phyloP scores from a whole-genome alignment of 2,329 filamentous ascomycete species.

The Aspergillus caelatus region DNA sequence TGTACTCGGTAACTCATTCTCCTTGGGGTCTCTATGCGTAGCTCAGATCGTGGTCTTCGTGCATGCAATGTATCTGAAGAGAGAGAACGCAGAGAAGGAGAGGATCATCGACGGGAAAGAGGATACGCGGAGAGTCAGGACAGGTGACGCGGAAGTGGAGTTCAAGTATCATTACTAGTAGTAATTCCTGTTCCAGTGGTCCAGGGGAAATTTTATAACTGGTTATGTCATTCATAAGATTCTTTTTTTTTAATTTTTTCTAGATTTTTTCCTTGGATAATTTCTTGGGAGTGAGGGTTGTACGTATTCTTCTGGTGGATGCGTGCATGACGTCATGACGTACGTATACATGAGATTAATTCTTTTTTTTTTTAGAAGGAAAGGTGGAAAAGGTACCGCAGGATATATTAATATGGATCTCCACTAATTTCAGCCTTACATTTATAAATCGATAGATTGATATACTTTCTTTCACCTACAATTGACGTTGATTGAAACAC shows the following conservation, averaged over 20 bases:
- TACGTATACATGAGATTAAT: neutral
- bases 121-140: constrained; percentile 50
- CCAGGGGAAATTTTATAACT: neutral
- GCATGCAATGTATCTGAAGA: constrained; percentile 49
- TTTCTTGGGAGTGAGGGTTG: neutral
- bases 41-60: constrained; percentile 41
- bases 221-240: neutral
- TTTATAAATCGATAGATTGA: neutral
- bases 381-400: neutral
- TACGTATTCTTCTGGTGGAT: neutral
- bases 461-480: neutral
- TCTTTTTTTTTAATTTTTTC: neutral
- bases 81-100: constrained; percentile 44
- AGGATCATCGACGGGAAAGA: constrained; percentile 45
- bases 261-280: neutral
- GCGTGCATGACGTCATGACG: neutral
- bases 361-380: neutral
- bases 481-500: neutral
- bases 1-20: constrained; percentile 41
- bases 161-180: constrained; percentile 51
- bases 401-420: neutral
- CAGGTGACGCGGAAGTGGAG: constrained; percentile 52
- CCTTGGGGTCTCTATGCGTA: constrained; percentile 38
- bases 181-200: neutral
- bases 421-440: neutral